Evolutionary conservation across 441 rosid species (phyloP), one percentile per base, ranked within the genome.

Genomic region (Flueggea neowawraea): DNA sequence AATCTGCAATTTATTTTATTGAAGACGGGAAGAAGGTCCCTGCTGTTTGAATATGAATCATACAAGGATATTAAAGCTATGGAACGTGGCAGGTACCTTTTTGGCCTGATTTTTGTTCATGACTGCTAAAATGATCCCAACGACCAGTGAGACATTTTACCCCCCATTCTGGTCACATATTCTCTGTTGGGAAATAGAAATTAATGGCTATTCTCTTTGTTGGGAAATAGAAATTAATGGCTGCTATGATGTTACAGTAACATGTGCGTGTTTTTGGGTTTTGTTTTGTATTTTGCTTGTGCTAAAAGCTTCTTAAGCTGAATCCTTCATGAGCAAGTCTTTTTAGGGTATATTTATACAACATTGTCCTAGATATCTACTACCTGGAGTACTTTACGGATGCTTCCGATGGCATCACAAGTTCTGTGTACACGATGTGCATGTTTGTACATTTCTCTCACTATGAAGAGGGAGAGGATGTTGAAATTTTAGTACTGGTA

Each of bases 11-110:
- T 65, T 89, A 82, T 79, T 89, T 87, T 78, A 85, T 89, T 2
- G 96, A 89, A 76, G 98, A 91, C 53, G 95, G 96, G 28, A 89
- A 84, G 77, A 89, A 89, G 80, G 88, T 89, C 49, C 84, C 78
- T 43, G 78, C 78, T 36, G 69, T 56, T 31, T 74, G 69, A 74
- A 54, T 28, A 15, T 58, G 61, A 58, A 47, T 47, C 50, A 47
- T 47, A 14, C 41, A 36, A 4, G 50, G 14, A 47, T 12, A 47
- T 47, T 14, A 11, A 47, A 10, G 50, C 12, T 0, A 4, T 47
- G 50, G 50, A 12, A 47, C 12, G 45, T 43, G 45, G 10, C 45
- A 43, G 10, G 10, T 43, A 6, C 45, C 14, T 6, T 43, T 11
- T 47, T 47, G 4, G 50, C 12, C n/a, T 47, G 50, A 14, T 47